Percentiles rank a stretch among this genome's conserved stretches.
Conservation (phyloP, 2,329 filamentous ascomycete genomes). For the Alternaria ventricosa region DNA sequence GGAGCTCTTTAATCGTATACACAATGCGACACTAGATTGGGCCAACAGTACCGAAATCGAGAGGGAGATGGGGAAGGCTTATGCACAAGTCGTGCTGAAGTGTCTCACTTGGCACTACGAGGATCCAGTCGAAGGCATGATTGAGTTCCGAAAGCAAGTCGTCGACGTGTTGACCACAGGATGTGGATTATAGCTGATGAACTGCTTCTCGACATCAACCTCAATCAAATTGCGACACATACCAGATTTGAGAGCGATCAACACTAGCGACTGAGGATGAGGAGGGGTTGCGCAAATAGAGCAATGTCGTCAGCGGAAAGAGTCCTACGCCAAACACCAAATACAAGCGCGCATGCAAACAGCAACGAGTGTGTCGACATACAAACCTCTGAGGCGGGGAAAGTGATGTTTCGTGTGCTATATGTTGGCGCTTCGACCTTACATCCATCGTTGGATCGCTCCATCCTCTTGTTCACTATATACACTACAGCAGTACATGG, state of each 20-base stretch:
- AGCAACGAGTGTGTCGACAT: not conserved
- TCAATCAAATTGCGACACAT: not conserved
- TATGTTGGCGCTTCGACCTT: not conserved
- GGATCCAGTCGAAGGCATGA: slow-evolving; percentile 12
- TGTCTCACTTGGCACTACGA: slow-evolving; percentile 18
- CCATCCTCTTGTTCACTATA: not conserved
- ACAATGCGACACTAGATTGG: slow-evolving; percentile 14
- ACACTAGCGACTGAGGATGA: not conserved
- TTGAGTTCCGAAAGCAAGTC: slow-evolving; percentile 17
- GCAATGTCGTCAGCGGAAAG: not conserved
- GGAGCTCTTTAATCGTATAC: slow-evolving; percentile 14
- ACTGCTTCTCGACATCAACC: not conserved
- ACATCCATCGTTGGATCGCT: not conserved
- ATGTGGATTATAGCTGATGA: not conserved
- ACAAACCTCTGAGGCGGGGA: not conserved
- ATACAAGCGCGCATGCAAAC: not conserved
- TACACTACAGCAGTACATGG: not conserved
- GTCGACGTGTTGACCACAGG: slow-evolving; percentile 10
- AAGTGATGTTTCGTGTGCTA: not conserved
- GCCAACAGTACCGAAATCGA: slow-evolving; percentile 18
- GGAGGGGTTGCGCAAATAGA: not conserved
- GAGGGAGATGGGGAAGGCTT: slow-evolving; percentile 19
- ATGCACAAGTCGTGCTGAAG: slow-evolving; percentile 14
- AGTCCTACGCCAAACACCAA: not conserved
- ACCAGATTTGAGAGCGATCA: not conserved